Base-by-base conservation (phyloP, 257 asterid species). In the Eustoma russellianum region DNA sequence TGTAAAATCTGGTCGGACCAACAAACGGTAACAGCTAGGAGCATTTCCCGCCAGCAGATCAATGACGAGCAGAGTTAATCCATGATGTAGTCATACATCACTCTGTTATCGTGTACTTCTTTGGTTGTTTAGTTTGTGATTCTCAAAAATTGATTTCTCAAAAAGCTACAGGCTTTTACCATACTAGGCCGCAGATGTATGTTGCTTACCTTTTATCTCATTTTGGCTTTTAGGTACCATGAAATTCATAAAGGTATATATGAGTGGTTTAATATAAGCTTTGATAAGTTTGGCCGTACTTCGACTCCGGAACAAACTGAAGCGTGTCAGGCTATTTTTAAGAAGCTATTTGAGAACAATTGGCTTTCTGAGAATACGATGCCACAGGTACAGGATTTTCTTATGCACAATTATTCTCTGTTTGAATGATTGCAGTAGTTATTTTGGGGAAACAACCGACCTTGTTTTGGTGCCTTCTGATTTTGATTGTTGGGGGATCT, bases 281-380 rank as follows among this genome's bases (percentile, higher is more conserved):
- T 89, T 28, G 96, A 90, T 65, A 86, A 86, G 66, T 90, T 90
- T 71, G 96, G 98, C 14, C 89, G 97, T 48, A 90, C 98, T 7
- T 90, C 96, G 50, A 83, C 75, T 67, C 88, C 96, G 1, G 79
- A 90, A 64, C 97, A 90, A 75, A 86, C 94, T 46, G 91, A 79
- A 76, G 75, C 81, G 55, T 90, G 97, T 55, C 97, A 90, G 67
- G 73, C 84, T 55, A 79, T 90, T 66, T 90, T 90, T 74, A 79
- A 77, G 68, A 86, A 75, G 54, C 65, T 90, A 34, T 61, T 78
- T 60, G 94, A 83, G 11, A 83, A 76, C 69, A 71, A 83, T 40
- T 86, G 94, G 91, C 81, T 90, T 57, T 58, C 84, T 15, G 96
- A 90, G 71, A 78, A 83, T 67, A 73, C 79, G 47, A 86, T 86